phyloP scores from a whole-genome alignment of 345 rosid genomes.

The Brassica carinata region DNA sequence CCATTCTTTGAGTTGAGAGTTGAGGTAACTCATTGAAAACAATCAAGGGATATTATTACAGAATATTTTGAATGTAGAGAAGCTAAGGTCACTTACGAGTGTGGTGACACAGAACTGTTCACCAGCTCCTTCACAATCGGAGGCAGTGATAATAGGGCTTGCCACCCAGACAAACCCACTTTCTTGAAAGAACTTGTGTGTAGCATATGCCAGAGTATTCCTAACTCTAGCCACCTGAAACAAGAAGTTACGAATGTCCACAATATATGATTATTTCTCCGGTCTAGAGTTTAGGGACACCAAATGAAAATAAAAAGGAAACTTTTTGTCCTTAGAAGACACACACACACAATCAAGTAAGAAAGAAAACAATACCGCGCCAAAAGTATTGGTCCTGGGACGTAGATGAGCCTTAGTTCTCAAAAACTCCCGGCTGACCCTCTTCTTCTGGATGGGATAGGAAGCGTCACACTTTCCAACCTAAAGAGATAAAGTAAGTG shows the following conservation, averaged over 20 bases:
- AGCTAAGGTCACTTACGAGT: slow-evolving; percentile 58
- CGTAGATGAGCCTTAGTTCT: slow-evolving; percentile 98
- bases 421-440: slow-evolving; percentile 88
- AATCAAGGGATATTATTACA: background rate
- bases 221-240: slow-evolving; percentile 90
- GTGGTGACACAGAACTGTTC: slow-evolving; percentile 98
- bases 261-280: background rate
- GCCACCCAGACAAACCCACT: slow-evolving; percentile 95
- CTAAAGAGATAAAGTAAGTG: slow-evolving; percentile 43
- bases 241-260: background rate
- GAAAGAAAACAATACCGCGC: slow-evolving; percentile 59
- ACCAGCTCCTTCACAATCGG: slow-evolving; percentile 99
- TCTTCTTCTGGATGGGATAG: slow-evolving; percentile 94
- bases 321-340: background rate
- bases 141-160: slow-evolving; percentile 93
- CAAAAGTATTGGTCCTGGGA: slow-evolving; percentile 96
- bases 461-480: slow-evolving; percentile 93
- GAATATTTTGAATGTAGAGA: background rate
- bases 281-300: background rate
- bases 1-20: background rate
- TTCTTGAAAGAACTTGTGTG: slow-evolving; percentile 94
- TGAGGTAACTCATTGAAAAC: background rate
- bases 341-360: background rate
- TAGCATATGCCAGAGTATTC: slow-evolving; percentile 92
- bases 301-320: background rate